Conservation (phyloP, 139 green algal species). For the Tetradesmus lagerheimii region DNA sequence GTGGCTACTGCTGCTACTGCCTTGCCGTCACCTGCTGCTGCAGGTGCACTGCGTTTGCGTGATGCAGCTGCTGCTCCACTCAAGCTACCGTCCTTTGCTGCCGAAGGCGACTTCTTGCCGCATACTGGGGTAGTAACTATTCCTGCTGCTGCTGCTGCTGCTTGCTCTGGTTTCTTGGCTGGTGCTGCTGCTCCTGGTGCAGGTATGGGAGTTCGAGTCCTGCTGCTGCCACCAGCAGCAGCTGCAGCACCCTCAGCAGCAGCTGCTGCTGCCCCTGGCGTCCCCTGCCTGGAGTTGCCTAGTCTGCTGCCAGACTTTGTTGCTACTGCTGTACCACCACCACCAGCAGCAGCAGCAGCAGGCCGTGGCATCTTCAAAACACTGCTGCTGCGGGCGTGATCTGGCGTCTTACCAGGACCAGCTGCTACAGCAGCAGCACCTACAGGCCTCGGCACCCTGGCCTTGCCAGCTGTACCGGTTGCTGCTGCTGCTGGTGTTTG, state of each 20-base stretch:
- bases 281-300: too few species aligned
- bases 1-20: conserved; percentile 4
- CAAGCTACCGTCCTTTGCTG: not conserved
- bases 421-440: not conserved
- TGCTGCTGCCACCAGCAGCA: not conserved
- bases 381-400: not conserved
- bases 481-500: conserved; percentile 7
- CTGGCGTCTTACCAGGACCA: not conserved
- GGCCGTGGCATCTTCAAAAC: not conserved
- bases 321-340: not conserved
- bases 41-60: not conserved
- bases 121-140: not conserved
- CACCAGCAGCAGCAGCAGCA: not conserved
- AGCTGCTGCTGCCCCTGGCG: not conserved
- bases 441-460: not conserved
- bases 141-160: conserved; percentile 5
- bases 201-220: not conserved
- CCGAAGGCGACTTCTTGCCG: not conserved
- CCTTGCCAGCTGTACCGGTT: not conserved
- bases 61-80: not conserved
- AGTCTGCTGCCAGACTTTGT: too few species aligned
- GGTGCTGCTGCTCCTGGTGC: not conserved
- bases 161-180: not conserved
- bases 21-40: not conserved
- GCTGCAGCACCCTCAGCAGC: not conserved